Conservation (phyloP, 2,329 filamentous ascomycete genomes). For the Magnaporthiopsis poae region DNA sequence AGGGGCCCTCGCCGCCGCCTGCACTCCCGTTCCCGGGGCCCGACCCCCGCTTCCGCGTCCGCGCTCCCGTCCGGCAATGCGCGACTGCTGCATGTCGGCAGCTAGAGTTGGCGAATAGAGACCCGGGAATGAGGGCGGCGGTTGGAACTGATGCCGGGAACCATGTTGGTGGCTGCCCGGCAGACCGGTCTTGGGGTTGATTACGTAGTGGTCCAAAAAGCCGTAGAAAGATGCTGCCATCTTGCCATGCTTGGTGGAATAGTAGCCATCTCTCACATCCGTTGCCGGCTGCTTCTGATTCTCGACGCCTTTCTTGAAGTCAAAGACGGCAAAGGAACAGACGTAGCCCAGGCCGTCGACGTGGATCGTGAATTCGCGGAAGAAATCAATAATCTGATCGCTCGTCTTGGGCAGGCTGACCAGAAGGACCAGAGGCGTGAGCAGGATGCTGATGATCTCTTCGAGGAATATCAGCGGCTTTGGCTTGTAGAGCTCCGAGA, state of each 20-base stretch:
- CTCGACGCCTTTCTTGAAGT: constrained; percentile 74
- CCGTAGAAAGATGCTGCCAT: constrained; percentile 96
- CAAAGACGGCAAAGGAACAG: constrained; percentile 94
- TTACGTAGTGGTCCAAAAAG: constrained; percentile 84
- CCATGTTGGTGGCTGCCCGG: constrained; percentile 50
- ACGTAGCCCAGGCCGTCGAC: constrained; percentile 93
- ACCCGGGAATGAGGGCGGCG: constrained; percentile 64
- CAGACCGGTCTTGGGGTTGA: constrained; percentile 59
- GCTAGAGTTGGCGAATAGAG: constrained; percentile 53
- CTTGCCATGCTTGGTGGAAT: constrained; percentile 88
- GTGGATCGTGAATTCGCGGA: constrained; percentile 93
- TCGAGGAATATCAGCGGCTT: constrained; percentile 86
- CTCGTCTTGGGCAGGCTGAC: constrained; percentile 78
- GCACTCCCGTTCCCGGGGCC: constrained; percentile 22
- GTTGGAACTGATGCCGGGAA: constrained; percentile 55
- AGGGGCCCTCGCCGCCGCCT: constrained; percentile 28
- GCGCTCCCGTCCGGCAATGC: constrained; percentile 34
- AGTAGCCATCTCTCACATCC: constrained; percentile 85
- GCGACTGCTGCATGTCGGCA: constrained; percentile 45
- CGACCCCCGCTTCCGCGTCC: constrained; percentile 32
- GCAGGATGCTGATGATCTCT: constrained; percentile 82
- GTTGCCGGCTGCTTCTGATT: constrained; percentile 31
- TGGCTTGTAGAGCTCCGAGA: constrained; percentile 81
- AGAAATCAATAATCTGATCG: constrained; percentile 92
- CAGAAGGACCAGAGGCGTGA: constrained; percentile 81